phyloP scores from a whole-genome alignment of 352 stramenopile species.

The Phytophthora multivora region DNA sequence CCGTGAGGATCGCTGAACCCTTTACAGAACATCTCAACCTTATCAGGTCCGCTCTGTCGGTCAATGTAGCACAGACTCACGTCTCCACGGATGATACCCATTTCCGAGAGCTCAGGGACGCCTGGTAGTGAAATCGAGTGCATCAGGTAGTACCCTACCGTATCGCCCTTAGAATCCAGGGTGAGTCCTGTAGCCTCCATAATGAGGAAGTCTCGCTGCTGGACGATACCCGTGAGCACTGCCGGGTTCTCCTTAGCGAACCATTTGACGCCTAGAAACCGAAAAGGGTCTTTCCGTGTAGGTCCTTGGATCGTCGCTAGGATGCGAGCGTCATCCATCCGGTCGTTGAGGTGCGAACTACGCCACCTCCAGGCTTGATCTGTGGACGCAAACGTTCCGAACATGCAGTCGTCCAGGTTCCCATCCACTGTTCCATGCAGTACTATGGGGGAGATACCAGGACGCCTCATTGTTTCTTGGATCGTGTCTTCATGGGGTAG shows the following conservation, averaged over 20 bases:
- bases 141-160: conserved; percentile 52
- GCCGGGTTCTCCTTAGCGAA: conserved; percentile 52
- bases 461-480: conserved; percentile 28
- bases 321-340: conserved; percentile 48
- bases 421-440: conserved; percentile 44
- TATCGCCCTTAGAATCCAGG: conserved; percentile 39
- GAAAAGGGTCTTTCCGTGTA: conserved; percentile 45
- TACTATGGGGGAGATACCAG: conserved; percentile 41
- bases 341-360: conserved; percentile 51
- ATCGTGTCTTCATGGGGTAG: background rate
- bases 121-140: conserved; percentile 50
- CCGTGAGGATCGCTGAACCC: conserved; percentile 59
- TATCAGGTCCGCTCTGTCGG: conserved; percentile 29
- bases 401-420: conserved; percentile 50
- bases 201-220: conserved; percentile 54
- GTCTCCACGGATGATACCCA: conserved; percentile 45
- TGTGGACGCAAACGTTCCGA: conserved; percentile 44
- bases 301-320: conserved; percentile 42
- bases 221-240: conserved; percentile 43
- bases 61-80: conserved; percentile 59
- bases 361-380: conserved; percentile 47
- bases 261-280: conserved; percentile 61
- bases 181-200: conserved; percentile 48
- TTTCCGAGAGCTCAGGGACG: conserved; percentile 40
- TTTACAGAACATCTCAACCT: conserved; percentile 46